These are phyloP conservation scores for Cyanophora paradoxa DNA, from an alignment of 78 protist species.

Conservation along the genomic window DNA sequence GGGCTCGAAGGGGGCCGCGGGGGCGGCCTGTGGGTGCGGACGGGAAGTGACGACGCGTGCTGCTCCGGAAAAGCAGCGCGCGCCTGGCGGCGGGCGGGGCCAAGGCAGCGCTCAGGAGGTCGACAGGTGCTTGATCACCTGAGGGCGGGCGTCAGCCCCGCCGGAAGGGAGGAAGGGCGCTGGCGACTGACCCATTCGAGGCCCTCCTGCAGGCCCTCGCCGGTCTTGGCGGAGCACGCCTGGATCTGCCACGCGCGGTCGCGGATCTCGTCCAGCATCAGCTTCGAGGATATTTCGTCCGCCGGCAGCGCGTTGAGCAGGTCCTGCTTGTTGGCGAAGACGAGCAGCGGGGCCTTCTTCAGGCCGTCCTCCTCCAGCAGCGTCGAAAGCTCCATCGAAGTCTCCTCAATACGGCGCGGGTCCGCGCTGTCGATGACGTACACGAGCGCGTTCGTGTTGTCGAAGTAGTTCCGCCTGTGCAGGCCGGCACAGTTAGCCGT, in stretches of 20 bases:
- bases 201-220: constrained; percentile 64
- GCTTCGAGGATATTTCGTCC: constrained; percentile 22
- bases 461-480: constrained; percentile 70
- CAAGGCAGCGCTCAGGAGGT: no score
- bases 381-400: constrained; percentile 30
- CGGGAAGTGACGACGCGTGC: no score
- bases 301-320: constrained; percentile 48
- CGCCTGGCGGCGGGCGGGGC: no score
- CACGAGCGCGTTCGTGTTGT: constrained; percentile 56
- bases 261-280: constrained; percentile 32
- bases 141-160: no score
- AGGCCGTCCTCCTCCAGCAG: constrained; percentile 8
- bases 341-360: constrained; percentile 43
- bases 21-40: no score
- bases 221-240: constrained; percentile 68
- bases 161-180: no score
- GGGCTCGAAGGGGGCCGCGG: no score
- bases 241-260: constrained; percentile 38
- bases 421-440: constrained; percentile 60
- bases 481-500: no score
- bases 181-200: constrained; percentile 48
- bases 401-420: constrained; percentile 38
- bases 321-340: constrained; percentile 76
- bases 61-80: no score
- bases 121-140: no score